phyloP scores from a whole-genome alignment of 495 filamentous ascomycete genomes.

The Cercophora scortea region DNA sequence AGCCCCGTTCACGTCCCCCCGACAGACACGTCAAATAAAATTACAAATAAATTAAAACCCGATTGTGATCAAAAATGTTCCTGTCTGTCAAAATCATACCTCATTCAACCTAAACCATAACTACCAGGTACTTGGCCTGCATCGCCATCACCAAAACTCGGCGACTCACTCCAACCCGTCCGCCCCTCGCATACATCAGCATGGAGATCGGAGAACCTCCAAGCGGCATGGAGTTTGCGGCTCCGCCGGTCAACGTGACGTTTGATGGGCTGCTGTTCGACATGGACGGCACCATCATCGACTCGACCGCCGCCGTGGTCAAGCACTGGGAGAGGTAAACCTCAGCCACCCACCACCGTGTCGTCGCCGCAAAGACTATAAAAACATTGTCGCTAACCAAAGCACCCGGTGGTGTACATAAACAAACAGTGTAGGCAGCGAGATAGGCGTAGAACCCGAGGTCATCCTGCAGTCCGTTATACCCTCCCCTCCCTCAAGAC shows the following conservation, averaged over 20 bases:
- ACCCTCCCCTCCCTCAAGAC: not conserved
- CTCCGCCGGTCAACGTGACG: conserved; percentile 47
- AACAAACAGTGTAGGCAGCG: conserved; percentile 59
- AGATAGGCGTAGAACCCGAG: conserved; percentile 73
- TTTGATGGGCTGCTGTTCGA: conserved; percentile 85
- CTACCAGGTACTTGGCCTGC: no score
- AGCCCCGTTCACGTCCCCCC: no score
- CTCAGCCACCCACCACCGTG: not conserved
- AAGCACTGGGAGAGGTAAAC: conserved; percentile 83
- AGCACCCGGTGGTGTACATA: not conserved
- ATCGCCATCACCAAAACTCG: no score
- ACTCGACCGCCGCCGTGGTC: conserved; percentile 73
- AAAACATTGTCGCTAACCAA: not conserved
- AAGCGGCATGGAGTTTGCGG: conserved; percentile 39
- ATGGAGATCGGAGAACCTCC: conserved; percentile 14
- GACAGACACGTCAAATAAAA: no score
- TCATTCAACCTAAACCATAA: no score
- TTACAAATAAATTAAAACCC: no score
- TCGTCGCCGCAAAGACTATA: not conserved
- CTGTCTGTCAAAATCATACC: no score
- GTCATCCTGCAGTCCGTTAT: conserved; percentile 56
- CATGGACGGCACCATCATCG: conserved; percentile 83
- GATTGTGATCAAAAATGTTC: no score
- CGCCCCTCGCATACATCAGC: not conserved
- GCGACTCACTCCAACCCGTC: no score